phyloP scores from a whole-genome alignment of 2,329 filamentous ascomycete genomes.

The Coniella lustricola region DNA sequence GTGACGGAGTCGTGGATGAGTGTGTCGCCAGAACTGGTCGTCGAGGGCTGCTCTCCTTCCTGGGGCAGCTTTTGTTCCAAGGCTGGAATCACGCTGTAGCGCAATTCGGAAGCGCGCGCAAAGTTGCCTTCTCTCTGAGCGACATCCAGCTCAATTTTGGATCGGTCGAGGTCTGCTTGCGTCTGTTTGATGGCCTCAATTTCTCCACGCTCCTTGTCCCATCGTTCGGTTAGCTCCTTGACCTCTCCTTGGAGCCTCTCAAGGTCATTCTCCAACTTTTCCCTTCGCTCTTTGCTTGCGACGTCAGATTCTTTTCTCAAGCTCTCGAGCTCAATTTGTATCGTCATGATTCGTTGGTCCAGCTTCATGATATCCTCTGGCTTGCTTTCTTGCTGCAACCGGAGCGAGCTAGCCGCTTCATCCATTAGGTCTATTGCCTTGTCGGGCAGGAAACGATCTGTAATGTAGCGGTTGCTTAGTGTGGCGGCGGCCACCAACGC shows the following conservation, averaged over 20 bases:
- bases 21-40: slow-evolving; percentile 36
- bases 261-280: slow-evolving; percentile 74
- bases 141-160: slow-evolving; percentile 76
- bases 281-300: slow-evolving; percentile 76
- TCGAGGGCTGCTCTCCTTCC: slow-evolving; percentile 48
- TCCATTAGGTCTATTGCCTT: slow-evolving; percentile 97
- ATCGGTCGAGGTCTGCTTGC: slow-evolving; percentile 82
- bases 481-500: slow-evolving; percentile 87
- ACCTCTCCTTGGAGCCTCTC: slow-evolving; percentile 72
- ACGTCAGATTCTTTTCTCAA: slow-evolving; percentile 90
- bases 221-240: slow-evolving; percentile 67
- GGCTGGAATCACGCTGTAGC: slow-evolving; percentile 78
- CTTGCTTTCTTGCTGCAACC: slow-evolving; percentile 93
- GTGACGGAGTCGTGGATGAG: slow-evolving; percentile 93
- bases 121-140: slow-evolving; percentile 87
- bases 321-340: slow-evolving; percentile 94
- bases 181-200: slow-evolving; percentile 81
- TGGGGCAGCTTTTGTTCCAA: slow-evolving; percentile 74
- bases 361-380: slow-evolving; percentile 89
- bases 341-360: slow-evolving; percentile 92
- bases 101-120: slow-evolving; percentile 79
- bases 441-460: slow-evolving; percentile 89
- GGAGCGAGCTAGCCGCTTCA: slow-evolving; percentile 83
- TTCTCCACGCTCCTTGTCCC: slow-evolving; percentile 83
- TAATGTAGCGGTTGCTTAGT: slow-evolving; percentile 93